Percentiles rank a stretch among this genome's conserved stretches.
Conservation (phyloP, 2,329 filamentous ascomycete species). For the Trichoderma atroviride region DNA sequence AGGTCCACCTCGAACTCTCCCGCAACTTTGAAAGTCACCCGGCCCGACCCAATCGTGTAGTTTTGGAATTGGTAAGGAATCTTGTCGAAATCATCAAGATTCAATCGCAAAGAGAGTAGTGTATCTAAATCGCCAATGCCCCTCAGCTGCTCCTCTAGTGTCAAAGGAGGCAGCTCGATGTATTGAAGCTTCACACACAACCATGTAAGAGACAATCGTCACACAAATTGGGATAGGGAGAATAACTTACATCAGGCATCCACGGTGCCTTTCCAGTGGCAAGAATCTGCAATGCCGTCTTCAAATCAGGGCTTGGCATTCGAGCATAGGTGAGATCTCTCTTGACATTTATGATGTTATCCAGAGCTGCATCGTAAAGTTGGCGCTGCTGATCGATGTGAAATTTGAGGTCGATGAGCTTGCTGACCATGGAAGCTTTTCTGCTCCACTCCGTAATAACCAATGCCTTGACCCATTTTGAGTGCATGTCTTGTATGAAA, state of each 20-base stretch:
- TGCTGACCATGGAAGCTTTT: slow-evolving; percentile 76
- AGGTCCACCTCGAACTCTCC: slow-evolving; percentile 93
- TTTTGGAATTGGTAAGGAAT: slow-evolving; percentile 74
- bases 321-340: slow-evolving; percentile 71
- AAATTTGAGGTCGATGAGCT: slow-evolving; percentile 81
- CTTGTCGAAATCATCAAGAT: slow-evolving; percentile 77
- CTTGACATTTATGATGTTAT: slow-evolving; percentile 71
- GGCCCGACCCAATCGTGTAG: slow-evolving; percentile 80
- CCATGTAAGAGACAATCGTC: background rate
- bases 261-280: slow-evolving; percentile 75
- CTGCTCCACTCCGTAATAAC: slow-evolving; percentile 91
- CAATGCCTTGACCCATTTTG: slow-evolving; percentile 89
- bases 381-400: slow-evolving; percentile 69
- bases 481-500: slow-evolving; percentile 78
- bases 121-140: slow-evolving; percentile 83
- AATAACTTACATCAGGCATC: slow-evolving; percentile 71
- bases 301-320: slow-evolving; percentile 86
- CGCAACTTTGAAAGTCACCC: slow-evolving; percentile 82
- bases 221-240: slow-evolving; percentile 34
- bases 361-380: slow-evolving; percentile 62
- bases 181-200: slow-evolving; percentile 65
- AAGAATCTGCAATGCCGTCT: slow-evolving; percentile 83
- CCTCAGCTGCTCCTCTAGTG: slow-evolving; percentile 70
- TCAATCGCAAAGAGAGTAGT: slow-evolving; percentile 78
- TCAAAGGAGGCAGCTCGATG: slow-evolving; percentile 71